A percentile compares a stretch with the other conserved stretches of the same genome.
phyloP scores from a whole-genome alignment of 345 rosid genomes.

The Salix suchowensis region DNA sequence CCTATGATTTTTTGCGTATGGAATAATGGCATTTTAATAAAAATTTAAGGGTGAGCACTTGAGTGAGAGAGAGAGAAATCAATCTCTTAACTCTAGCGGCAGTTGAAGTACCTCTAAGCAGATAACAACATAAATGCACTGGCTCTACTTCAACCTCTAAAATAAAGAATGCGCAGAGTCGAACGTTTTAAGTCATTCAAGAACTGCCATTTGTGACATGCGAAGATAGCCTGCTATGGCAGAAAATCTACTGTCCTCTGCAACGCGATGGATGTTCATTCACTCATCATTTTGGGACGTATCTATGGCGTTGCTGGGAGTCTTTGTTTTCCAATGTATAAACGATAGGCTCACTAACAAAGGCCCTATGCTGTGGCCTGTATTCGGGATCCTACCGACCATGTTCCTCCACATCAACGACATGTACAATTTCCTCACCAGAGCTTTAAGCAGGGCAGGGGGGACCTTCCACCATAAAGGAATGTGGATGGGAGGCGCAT shows the following conservation, averaged over 20 bases:
- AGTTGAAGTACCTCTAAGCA: background rate
- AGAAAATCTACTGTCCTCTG: conserved; percentile 6
- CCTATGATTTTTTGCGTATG: too few relatives aligned
- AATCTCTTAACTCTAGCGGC: background rate
- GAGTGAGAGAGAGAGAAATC: too few relatives aligned
- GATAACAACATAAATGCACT: background rate
- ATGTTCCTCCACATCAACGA: conserved; percentile 27
- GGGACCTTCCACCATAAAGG: conserved; percentile 54
- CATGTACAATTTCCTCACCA: conserved; percentile 36
- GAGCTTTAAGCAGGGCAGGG: conserved; percentile 35
- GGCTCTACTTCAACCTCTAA: background rate
- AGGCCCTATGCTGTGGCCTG: conserved; percentile 64
- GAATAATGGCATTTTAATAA: background rate
- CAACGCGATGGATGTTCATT: conserved; percentile 16
- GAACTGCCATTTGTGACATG: background rate
- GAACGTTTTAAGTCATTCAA: background rate
- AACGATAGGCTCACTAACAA: conserved; percentile 45
- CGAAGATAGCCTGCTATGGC: background rate
- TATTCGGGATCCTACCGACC: conserved; percentile 50
- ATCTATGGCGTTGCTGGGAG: conserved; percentile 36
- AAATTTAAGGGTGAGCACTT: background rate
- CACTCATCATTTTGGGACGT: conserved; percentile 41
- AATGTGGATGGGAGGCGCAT: conserved; percentile 49
- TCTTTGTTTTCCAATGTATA: conserved; percentile 48
- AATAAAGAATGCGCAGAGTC: background rate